Evolutionary conservation across 2,329 filamentous ascomycete genomes (phyloP), one percentile per base, ranked within the genome.

Genomic region (Colletotrichum truncatum): DNA sequence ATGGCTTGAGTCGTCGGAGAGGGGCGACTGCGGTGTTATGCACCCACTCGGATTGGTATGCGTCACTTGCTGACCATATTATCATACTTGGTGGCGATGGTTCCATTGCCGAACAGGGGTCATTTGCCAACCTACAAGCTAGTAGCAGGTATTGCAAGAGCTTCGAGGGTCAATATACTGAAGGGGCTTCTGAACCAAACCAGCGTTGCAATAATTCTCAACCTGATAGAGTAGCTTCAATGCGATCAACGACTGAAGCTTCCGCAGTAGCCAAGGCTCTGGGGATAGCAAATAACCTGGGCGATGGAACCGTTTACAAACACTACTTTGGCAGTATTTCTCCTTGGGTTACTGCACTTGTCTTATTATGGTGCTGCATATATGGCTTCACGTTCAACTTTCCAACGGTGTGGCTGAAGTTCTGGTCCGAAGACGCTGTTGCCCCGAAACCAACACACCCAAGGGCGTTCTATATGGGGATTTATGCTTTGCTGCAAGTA

Each of bases 391-490:
- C 69, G 10, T 64, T 59, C 4, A 76, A 71, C 39, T 71, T 77
- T 3, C 73, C 76, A 0, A 75, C 68, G 1, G 56, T 82, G 3
- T 83, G 81, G 80, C 66, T 83, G 8, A 80, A 76, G n/a, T 81
- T 75, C 57, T 82, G 80, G 75, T 73, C 79, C 0, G 70, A 73
- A 4, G 74, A 78, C 41, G 55, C 67, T 0, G 72, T 73, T 2
- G 48, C 39, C 8, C 48, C 32, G 32, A 11, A 30, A n/a, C 46
- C n/a, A 21, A 41, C 48, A 25, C 67, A 64, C 4, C 60, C 71
- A 1, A 62, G 67, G 1, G 58, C 68, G 2, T 76, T 72, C 48
- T 78, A 76, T 16, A 55, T 77, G 2, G 76, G 76, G 3, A 67
- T 78, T 3, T 79, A 72, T 32, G 72, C 68, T 0, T 30, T 78